These are phyloP conservation scores for Fusarium hainanense DNA, from an alignment of 2,329 filamentous ascomycete species.

Conservation along the genomic window DNA sequence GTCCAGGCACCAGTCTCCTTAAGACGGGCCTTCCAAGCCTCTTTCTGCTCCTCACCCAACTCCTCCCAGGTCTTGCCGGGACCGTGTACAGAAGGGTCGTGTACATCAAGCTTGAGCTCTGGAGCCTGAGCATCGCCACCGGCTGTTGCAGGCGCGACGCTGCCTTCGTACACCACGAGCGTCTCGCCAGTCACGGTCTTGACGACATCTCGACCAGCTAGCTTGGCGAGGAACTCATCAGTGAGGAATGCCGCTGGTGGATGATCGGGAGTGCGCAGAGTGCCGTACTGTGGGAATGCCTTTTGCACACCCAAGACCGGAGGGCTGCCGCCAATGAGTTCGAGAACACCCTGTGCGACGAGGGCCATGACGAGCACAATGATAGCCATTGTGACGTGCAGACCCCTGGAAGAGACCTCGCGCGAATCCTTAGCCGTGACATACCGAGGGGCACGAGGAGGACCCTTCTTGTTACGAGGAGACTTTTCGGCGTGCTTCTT, in stretches of 20 bases:
- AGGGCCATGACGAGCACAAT: slow-evolving; percentile 71
- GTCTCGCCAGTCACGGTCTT: slow-evolving; percentile 50
- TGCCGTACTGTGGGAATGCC: slow-evolving; percentile 61
- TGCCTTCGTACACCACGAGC: slow-evolving; percentile 52
- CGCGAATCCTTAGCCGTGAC: slow-evolving; percentile 71
- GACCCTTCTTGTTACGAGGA: slow-evolving; percentile 50
- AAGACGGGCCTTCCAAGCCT: slow-evolving; percentile 76
- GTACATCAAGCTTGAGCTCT: slow-evolving; percentile 56
- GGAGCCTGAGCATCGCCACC: slow-evolving; percentile 33
- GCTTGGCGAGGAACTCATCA: slow-evolving; percentile 52
- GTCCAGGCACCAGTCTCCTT: slow-evolving; percentile 80
- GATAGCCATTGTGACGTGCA: slow-evolving; percentile 66
- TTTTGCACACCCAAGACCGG: slow-evolving; percentile 67
- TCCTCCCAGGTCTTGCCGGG: slow-evolving; percentile 77
- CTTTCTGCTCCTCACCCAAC: slow-evolving; percentile 69
- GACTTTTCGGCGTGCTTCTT: slow-evolving; percentile 56
- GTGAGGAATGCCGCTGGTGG: slow-evolving; percentile 44
- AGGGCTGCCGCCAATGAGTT: slow-evolving; percentile 67
- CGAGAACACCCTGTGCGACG: slow-evolving; percentile 71
- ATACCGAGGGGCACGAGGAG: slow-evolving; percentile 71
- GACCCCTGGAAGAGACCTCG: slow-evolving; percentile 60
- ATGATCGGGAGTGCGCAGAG: slow-evolving; percentile 44
- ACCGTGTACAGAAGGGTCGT: slow-evolving; percentile 60
- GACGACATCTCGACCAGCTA: slow-evolving; percentile 51
- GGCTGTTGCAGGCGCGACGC: slow-evolving; percentile 28